Evolutionary conservation across 2,329 filamentous ascomycete species (phyloP).

Genomic region (Septoria linicola): DNA sequence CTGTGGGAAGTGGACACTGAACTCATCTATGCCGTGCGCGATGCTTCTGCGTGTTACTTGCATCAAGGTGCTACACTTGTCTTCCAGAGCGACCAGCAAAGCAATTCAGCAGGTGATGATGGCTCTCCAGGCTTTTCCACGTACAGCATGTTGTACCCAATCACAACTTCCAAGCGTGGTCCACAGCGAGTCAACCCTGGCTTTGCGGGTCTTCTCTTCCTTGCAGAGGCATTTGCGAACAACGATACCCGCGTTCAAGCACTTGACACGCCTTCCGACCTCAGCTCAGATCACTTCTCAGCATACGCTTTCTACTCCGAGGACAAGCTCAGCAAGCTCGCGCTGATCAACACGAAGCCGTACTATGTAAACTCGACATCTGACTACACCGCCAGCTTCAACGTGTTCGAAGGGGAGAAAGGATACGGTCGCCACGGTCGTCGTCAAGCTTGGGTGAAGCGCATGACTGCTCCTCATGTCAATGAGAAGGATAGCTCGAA

Average conservation of each 20-base stretch:
- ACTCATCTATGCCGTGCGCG: conserved; percentile 42
- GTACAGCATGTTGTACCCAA: conserved; percentile 34
- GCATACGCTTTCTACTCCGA: conserved; percentile 32
- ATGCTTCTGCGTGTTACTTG: conserved; percentile 41
- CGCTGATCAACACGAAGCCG: conserved; percentile 32
- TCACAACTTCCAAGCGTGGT: conserved; percentile 27
- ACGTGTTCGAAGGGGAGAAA: conserved; percentile 17
- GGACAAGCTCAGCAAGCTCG: conserved; percentile 31
- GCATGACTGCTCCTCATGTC: conserved; percentile 32
- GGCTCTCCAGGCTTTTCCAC: conserved; percentile 34
- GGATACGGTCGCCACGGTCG: conserved; percentile 1
- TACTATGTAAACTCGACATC: conserved; percentile 34
- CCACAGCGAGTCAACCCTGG: conserved; percentile 31
- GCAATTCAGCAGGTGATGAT: conserved; percentile 32
- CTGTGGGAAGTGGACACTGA: conserved; percentile 44
- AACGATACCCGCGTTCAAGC: conserved; percentile 27
- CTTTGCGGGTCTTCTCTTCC: conserved; percentile 32
- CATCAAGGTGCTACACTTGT: conserved; percentile 38
- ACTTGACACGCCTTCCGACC: conserved; percentile 24
- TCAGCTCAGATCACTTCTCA: conserved; percentile 30
- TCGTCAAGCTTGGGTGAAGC: conserved; percentile 25
- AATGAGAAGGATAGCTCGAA: conserved; percentile 29
- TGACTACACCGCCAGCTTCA: conserved; percentile 27
- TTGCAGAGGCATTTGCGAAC: conserved; percentile 34
- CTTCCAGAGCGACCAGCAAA: conserved; percentile 33